Evolutionary conservation across 208 protist genomes (phyloP).

Genomic region (Baffinella frigidus): DNA sequence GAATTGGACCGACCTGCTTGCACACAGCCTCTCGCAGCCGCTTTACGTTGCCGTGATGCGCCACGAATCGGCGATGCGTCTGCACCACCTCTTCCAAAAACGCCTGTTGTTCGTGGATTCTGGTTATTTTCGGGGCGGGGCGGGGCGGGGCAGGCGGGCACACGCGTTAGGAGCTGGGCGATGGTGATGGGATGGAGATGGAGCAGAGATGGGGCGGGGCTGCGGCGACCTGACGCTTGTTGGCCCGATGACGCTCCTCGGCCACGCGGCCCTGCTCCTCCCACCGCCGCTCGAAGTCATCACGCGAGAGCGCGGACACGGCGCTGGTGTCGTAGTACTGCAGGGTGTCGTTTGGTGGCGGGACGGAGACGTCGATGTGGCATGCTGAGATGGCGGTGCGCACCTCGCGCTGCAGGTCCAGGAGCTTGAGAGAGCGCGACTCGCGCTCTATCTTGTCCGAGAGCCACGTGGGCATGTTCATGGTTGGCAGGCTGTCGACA

Average conservation of each 20-base stretch:
- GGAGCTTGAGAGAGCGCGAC: not conserved
- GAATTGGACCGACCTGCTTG: no score
- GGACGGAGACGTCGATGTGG: conserved; percentile 12
- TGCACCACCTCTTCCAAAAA: not conserved
- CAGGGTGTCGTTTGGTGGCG: not conserved
- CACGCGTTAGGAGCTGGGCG: no score
- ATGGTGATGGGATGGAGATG: no score
- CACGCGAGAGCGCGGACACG: no score
- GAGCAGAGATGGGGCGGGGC: no score
- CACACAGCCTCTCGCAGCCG: not conserved
- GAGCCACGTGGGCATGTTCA: not conserved
- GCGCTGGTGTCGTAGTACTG: not conserved
- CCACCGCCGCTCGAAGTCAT: not conserved
- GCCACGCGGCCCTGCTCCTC: not conserved
- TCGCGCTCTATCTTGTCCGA: not conserved
- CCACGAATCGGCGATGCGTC: not conserved
- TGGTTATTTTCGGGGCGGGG: no score
- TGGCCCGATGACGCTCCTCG: not conserved
- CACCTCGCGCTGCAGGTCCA: conserved; percentile 14
- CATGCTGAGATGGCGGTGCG: not conserved
- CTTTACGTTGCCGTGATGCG: not conserved
- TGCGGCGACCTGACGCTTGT: not conserved
- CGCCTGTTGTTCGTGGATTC: no score
- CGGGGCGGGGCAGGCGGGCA: no score
- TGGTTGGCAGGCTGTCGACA: not conserved